These are phyloP conservation scores for Psilocybe cyanescens DNA, from an alignment of 768 basidiomycete genomes.

Conservation along the genomic window DNA sequence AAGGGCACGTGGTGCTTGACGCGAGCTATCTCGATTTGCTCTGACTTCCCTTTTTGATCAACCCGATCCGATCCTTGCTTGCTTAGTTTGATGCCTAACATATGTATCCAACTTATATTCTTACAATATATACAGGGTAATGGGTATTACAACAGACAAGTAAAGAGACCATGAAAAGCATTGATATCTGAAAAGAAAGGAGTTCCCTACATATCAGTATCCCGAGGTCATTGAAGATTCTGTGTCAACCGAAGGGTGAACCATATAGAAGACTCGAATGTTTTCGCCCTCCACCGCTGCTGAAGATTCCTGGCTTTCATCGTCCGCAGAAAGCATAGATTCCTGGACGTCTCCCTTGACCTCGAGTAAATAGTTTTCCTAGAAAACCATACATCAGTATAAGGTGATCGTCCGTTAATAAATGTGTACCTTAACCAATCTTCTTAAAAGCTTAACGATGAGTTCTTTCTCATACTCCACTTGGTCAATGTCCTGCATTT, in stretches of 20 bases:
- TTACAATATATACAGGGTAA: slow-evolving; percentile 5
- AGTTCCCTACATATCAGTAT: slow-evolving; percentile 15
- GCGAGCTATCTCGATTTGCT: slow-evolving; percentile 11
- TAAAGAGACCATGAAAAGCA: slow-evolving; percentile 20
- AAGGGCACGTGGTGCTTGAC: slow-evolving; percentile 12
- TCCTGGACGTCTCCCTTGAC: slow-evolving; percentile 84
- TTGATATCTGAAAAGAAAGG: slow-evolving; percentile 6
- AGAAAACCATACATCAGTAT: slow-evolving; percentile 12
- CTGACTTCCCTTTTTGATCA: background rate
- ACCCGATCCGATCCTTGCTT: no score
- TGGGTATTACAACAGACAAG: slow-evolving; percentile 16
- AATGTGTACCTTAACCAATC: slow-evolving; percentile 81
- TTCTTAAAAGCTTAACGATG: slow-evolving; percentile 85
- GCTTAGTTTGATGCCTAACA: background rate
- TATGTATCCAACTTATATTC: background rate
- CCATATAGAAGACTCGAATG: slow-evolving; percentile 83
- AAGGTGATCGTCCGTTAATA: background rate
- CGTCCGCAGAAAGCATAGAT: slow-evolving; percentile 68
- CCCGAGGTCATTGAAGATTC: slow-evolving; percentile 56
- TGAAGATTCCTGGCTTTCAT: slow-evolving; percentile 58
- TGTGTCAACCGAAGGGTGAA: slow-evolving; percentile 85
- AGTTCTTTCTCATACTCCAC: slow-evolving; percentile 91
- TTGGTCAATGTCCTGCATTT: slow-evolving; percentile 83
- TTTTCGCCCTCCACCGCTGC: slow-evolving; percentile 55
- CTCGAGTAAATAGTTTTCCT: slow-evolving; percentile 89